A percentile compares a stretch with the other conserved stretches of the same genome.
Evolutionary conservation across 192 early-diverging fungal species (phyloP).

Genomic region (Paraglomus brasilianum): DNA sequence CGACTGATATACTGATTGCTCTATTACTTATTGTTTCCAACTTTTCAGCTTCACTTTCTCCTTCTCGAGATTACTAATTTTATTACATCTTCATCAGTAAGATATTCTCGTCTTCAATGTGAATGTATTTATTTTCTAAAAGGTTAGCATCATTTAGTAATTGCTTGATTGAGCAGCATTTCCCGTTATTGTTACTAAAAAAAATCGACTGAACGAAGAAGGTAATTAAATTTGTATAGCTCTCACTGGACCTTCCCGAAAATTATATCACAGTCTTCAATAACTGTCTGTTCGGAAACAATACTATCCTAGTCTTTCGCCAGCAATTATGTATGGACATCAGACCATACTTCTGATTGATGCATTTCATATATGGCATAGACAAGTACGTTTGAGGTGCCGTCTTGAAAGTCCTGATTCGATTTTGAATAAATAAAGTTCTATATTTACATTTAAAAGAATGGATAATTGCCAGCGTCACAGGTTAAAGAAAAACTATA

Average conservation of each 20-base stretch:
- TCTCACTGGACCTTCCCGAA: no score
- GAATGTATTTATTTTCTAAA: slow-evolving; percentile 2
- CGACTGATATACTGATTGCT: neutral
- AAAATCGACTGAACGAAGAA: neutral
- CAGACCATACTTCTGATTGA: no score
- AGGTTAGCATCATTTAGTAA: neutral
- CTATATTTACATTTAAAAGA: slow-evolving; percentile 14
- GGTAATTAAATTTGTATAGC: no score
- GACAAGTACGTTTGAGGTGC: neutral
- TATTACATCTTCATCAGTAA: no score
- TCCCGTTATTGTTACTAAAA: neutral
- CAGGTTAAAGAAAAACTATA: neutral
- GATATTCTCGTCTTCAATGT: neutral
- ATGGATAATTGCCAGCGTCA: neutral
- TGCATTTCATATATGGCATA: no score
- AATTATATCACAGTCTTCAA: no score
- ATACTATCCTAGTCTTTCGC: no score
- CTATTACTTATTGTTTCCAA: neutral
- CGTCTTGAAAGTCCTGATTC: slow-evolving; percentile 13
- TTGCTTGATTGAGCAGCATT: neutral
- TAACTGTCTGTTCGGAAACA: no score
- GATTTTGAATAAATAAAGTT: slow-evolving; percentile 15
- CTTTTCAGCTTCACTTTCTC: neutral
- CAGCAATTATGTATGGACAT: no score
- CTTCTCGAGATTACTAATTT: neutral